These are phyloP conservation scores for Russula foetens DNA, from an alignment of 768 basidiomycete species.

Conservation along the genomic window DNA sequence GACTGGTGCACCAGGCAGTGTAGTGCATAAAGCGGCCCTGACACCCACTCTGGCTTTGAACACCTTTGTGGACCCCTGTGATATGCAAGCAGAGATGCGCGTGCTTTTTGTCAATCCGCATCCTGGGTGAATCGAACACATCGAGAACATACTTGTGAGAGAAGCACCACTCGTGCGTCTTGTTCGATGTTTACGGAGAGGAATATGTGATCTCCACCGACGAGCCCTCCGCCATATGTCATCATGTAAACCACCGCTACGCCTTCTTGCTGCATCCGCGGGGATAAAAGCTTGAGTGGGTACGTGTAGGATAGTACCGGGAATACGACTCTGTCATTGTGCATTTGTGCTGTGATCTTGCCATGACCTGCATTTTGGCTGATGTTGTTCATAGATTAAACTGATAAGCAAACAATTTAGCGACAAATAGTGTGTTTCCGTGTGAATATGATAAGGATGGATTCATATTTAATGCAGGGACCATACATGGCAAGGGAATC, in stretches of 20 bases:
- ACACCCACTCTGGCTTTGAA: slow-evolving; percentile 73
- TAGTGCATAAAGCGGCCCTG: slow-evolving; percentile 36
- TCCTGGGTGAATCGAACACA: background rate
- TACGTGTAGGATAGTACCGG: slow-evolving; percentile 73
- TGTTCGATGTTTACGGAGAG: slow-evolving; percentile 53
- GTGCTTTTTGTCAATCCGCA: background rate
- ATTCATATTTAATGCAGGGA: slow-evolving; percentile 6
- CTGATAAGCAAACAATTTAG: background rate
- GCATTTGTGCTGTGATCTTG: slow-evolving; percentile 43
- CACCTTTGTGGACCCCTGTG: slow-evolving; percentile 87
- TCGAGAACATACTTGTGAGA: slow-evolving; percentile 63
- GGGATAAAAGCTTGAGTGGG: slow-evolving; percentile 83
- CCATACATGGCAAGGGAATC: slow-evolving; percentile 11
- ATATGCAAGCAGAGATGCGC: background rate
- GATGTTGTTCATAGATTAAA: slow-evolving; percentile 1
- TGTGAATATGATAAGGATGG: background rate
- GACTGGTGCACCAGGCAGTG: background rate
- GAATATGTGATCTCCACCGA: slow-evolving; percentile 71
- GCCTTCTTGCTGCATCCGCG: slow-evolving; percentile 39
- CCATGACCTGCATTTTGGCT: slow-evolving; percentile 41
- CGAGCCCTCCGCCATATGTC: slow-evolving; percentile 87
- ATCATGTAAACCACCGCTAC: slow-evolving; percentile 72
- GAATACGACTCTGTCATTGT: slow-evolving; percentile 54
- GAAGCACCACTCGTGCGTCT: slow-evolving; percentile 53
- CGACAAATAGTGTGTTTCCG: background rate